Base-by-base conservation (phyloP, 2,329 filamentous ascomycete genomes). In the Magnaporthiopsis incrustans region DNA sequence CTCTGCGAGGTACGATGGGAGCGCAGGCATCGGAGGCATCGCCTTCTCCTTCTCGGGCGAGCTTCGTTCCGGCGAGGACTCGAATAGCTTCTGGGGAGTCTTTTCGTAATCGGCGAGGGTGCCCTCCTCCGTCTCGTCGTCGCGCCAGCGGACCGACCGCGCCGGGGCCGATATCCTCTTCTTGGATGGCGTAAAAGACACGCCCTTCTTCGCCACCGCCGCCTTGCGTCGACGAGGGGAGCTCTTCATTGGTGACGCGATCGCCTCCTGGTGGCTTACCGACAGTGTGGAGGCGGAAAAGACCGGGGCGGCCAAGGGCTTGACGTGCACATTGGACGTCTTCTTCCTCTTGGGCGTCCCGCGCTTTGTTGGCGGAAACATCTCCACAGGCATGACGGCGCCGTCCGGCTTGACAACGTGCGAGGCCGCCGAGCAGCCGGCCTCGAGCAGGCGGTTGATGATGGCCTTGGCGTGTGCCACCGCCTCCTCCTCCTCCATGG, bases 351-450 rank as follows among this genome's bases (percentile, higher is more conserved):
- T 94, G 0, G 92, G 90, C 2, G 92, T 96, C 26, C 90, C 89
- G 53, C 83, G 79, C 69, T 87, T 89, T 12, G 81, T 84, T 3
- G 91, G 90, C 8, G 90, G 85, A 68, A 91, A 88, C 50, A 83
- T 80, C 65, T 94, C 87, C 6, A 86, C 77, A 0, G 85, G 81
- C 4, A 81, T 79, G 64, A 84, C 75, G 12, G 80, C 78, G 32
- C 91, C 92, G 70, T 97, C 94, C 2, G 94, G 92, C 73, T 96
- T 97, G 74, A 99, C 90, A 32, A 97, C 86, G 70, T 96, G 91
- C 0, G 90, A 88, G 8, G 89, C 86, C 0, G 91, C 88, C 32
- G 86, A 83, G 58, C 87, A 88, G 64, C 92, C 94, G 3, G 85
- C 85, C 65, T 91, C 86, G 22, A 98, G 81, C 65, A 99, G 84